Evolutionary conservation across 73 alveolate genomes (phyloP), one percentile per base, ranked within the genome.

Genomic region (Paramecium bursaria): DNA sequence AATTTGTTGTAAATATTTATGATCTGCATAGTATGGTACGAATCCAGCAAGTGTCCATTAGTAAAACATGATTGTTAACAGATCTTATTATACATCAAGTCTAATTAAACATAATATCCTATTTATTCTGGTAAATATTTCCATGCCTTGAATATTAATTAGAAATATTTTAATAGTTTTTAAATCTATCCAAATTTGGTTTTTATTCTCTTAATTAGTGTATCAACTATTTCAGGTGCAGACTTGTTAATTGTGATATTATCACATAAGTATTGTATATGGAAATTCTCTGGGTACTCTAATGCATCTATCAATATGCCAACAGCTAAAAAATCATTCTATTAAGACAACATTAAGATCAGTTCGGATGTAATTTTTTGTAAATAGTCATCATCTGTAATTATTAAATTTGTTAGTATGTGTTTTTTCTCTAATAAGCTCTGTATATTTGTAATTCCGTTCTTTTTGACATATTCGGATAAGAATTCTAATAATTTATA

Each of bases 71-170:
- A 39, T 39, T 39, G 11, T 7, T 67, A 17, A 42, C 82, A 42
- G 10, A 67, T 31, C 19, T 67, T 44, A 67, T 67, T 31, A 42
- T 31, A 67, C 9, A 67, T 5, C 22, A 19, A 25, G 44, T 67
- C 82, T 19, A 67, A 67, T 67, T 67, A 42, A 35, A 67, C 44
- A 67, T 33, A 67, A 42, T 47, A 67, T 42, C 44, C 44, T 11
- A 67, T 25, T 67, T 33, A 14, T 39, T 67, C 55, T 21, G 17
- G 19, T 15, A 57, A 31, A 30, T 19, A 21, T 31, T 31, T 15
- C 82, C 82, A 67, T 39, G 60, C 33, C 44, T 67, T 67, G 2
- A 39, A 67, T 25, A 67, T 67, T 47, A 67, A 21, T 42, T 67
- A 44, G 27, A 67, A 67, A 14, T 57, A 67, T 67, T 67, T 67